Conservation (phyloP, 1,139 yeast genomes). For the Suhomyces ambrosiae region DNA sequence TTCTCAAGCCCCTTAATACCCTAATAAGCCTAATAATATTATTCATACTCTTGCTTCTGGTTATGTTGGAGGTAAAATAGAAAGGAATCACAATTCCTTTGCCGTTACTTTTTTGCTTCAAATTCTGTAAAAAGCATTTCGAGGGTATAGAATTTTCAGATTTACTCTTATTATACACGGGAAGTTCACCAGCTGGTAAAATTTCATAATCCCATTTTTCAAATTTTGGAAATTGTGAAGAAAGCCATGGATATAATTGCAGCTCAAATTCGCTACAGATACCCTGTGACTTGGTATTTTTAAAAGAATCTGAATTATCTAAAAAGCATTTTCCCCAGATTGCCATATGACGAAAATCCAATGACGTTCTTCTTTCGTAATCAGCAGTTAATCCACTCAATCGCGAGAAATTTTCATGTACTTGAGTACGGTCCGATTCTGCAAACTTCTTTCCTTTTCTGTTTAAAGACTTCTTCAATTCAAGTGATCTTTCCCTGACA, state of each 20-base stretch:
- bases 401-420: conserved; percentile 16
- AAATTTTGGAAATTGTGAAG: conserved; percentile 16
- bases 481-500: conserved; percentile 22
- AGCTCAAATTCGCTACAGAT: conserved; percentile 12
- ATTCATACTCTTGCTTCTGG: conserved; percentile 19
- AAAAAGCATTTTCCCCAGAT: conserved; percentile 36
- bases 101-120: conserved; percentile 25
- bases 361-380: conserved; percentile 25
- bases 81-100: conserved; percentile 41
- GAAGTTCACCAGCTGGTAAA: conserved; percentile 2
- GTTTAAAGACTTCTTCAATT: conserved; percentile 16
- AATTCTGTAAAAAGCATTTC: conserved; percentile 19
- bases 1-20: conserved; percentile 31
- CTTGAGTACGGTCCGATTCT: conserved; percentile 16
- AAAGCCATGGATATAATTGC: conserved; percentile 21
- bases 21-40: conserved; percentile 27
- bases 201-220: conserved; percentile 21
- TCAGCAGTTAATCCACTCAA: conserved; percentile 19
- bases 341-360: conserved; percentile 30
- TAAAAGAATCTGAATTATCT: conserved; percentile 5
- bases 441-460: conserved; percentile 16
- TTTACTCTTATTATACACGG: conserved; percentile 5
- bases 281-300: too few species aligned
- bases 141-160: neutral
- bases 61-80: conserved; percentile 18